Evolutionary conservation across 1,139 yeast genomes (phyloP).

Genomic region (Suhomyces bokatorum): DNA sequence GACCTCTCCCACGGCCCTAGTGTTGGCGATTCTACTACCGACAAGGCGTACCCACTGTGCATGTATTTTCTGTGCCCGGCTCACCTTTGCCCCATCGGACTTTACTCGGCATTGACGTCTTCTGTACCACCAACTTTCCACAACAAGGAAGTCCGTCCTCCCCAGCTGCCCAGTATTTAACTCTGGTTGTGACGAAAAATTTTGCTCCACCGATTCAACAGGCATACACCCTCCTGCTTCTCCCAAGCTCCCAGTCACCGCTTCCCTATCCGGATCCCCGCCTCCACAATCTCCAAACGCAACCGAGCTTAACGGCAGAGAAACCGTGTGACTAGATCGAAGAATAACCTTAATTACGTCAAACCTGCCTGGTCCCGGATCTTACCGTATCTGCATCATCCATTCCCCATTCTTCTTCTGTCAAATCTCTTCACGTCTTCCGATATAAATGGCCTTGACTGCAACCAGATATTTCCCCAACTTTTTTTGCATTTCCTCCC

Average conservation of each 20-base stretch:
- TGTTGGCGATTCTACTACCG: background rate
- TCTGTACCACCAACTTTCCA: slow-evolving; percentile 4
- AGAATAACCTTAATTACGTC: background rate
- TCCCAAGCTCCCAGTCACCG: background rate
- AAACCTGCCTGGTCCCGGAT: background rate
- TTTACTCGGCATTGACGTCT: background rate
- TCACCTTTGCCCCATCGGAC: slow-evolving; percentile 1
- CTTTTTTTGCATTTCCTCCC: background rate
- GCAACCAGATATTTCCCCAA: background rate
- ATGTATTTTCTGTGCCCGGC: background rate
- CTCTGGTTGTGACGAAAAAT: slow-evolving; percentile 1
- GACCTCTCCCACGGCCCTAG: background rate
- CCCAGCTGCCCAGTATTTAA: slow-evolving; percentile 3
- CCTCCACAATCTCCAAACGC: background rate
- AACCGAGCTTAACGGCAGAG: background rate
- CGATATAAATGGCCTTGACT: slow-evolving; percentile 1
- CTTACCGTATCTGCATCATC: slow-evolving; percentile 1
- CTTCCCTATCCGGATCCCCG: background rate
- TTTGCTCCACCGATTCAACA: background rate
- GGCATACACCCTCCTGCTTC: background rate
- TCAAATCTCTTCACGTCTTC: background rate
- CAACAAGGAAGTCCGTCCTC: slow-evolving; percentile 11
- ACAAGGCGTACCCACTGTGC: background rate
- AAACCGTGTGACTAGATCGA: slow-evolving; percentile 2
- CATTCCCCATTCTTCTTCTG: background rate